Conservation (phyloP, 1,139 yeast genomes). For the Yarrowia galli region DNA sequence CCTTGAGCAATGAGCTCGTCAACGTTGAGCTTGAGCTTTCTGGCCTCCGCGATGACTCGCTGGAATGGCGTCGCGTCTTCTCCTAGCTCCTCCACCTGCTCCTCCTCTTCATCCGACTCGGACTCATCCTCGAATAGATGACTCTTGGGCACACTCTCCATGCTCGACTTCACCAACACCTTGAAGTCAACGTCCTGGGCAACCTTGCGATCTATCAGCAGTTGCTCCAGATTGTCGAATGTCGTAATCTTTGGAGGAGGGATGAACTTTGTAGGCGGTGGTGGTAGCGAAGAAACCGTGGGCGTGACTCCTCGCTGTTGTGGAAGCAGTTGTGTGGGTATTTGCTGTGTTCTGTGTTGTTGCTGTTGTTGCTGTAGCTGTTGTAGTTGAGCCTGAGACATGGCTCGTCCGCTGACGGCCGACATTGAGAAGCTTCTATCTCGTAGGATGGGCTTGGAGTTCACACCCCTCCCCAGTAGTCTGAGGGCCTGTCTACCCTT, state of each 20-base stretch:
- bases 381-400: conserved; percentile 7
- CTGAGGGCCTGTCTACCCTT: conserved; percentile 53
- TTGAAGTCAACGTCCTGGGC: conserved; percentile 43
- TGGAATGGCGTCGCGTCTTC: conserved; percentile 45
- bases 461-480: conserved; percentile 8
- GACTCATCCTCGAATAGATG: conserved; percentile 50
- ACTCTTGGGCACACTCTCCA: conserved; percentile 47
- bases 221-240: conserved; percentile 41
- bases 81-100: conserved; percentile 41
- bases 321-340: neutral
- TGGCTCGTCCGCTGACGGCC: conserved; percentile 7
- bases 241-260: conserved; percentile 36
- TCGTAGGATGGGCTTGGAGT: neutral
- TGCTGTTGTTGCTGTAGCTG: conserved; percentile 7
- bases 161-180: conserved; percentile 47
- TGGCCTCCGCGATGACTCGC: conserved; percentile 47
- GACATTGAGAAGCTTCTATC: conserved; percentile 18
- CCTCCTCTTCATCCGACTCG: conserved; percentile 41
- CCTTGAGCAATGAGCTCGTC: conserved; percentile 45
- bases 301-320: neutral
- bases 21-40: conserved; percentile 46
- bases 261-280: conserved; percentile 16
- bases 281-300: conserved; percentile 10
- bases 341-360: neutral
- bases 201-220: conserved; percentile 41